Evolutionary conservation across 371 early-diverging fungal genomes (phyloP), one percentile per base, ranked within the genome.

Genomic region (Apophysomyces elegans): DNA sequence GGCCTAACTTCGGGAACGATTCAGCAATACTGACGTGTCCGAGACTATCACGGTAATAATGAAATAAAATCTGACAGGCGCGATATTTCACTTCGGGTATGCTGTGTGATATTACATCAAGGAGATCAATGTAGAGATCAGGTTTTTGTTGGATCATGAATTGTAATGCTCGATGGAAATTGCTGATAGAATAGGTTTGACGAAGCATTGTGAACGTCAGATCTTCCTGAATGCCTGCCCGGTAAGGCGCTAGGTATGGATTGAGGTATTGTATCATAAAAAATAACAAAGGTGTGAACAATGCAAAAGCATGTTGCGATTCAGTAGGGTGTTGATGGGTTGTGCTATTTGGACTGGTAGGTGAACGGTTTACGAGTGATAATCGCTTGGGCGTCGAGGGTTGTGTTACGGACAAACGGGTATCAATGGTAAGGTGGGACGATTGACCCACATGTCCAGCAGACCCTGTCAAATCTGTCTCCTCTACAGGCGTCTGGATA

Each of bases 1-100:
- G 61, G 0, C 75, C 75, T 7, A 80, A 26, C 14, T 67, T 63
- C 46, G 74, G 77, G n/a, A 86, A 71, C 5, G 82, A 72, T 43
- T 82, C 83, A 1, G 84, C 80, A 7, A 88, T 73, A 2, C 74
- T 64, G 1, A 80, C 62, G 61, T 88, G 88, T 1, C 88, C 88
- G 0, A 84, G 64, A n/a, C 84, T 80, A 6, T 72, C 68, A 44
- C 64, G 64, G 21, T 80, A 84, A 44, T 80, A 80, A 14, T 75
- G 71, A 18, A 84, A 75, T 12, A 84, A 38, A 0, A 81, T 64
- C 39, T 84, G 81, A 50, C 78, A 79, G 6, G 79, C 81, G 7
- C 77, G 69, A 9, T 69, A 78, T 44, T 69, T 75, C 16, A 78
- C 72, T 54, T 79, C 76, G 0, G 73, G 35, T 7, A 72, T 75